Conservation (phyloP, 176 grass and related monocot genomes). For the Bonia amplexicaulis region DNA sequence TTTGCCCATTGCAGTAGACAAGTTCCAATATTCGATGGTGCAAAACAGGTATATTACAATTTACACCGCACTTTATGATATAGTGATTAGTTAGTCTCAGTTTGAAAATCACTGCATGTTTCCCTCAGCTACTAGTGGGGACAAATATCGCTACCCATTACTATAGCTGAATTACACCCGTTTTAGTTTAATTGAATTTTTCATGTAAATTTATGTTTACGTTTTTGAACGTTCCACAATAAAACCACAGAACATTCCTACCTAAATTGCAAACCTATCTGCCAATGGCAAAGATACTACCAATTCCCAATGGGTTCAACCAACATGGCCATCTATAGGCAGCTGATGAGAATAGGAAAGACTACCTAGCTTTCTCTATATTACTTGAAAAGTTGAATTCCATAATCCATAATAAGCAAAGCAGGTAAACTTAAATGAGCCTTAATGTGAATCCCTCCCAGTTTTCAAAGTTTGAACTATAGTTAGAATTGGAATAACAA, state of each 20-base stretch:
- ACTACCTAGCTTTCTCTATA: neutral
- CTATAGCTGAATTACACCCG: neutral
- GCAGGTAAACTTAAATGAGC: neutral
- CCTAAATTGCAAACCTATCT: neutral
- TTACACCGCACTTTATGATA: neutral
- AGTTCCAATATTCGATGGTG: neutral
- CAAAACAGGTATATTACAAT: neutral
- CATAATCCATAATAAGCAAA: slow-evolving; percentile 7
- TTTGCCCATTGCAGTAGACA: neutral
- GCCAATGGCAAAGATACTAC: neutral
- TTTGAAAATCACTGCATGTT: neutral
- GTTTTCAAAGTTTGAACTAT: neutral
- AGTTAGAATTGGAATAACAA: neutral
- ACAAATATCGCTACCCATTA: neutral
- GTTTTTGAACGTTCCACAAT: neutral
- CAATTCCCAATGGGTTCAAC: neutral
- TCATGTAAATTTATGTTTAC: neutral
- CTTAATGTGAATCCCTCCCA: neutral
- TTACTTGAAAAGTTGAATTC: neutral
- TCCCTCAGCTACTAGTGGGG: neutral
- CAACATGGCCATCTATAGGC: neutral
- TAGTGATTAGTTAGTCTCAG: neutral
- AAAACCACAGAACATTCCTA: neutral
- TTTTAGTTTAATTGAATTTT: neutral
- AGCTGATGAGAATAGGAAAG: slow-evolving; percentile 9